Conservation (phyloP, 2,329 filamentous ascomycete species). For the Stagonosporopsis tanaceti region DNA sequence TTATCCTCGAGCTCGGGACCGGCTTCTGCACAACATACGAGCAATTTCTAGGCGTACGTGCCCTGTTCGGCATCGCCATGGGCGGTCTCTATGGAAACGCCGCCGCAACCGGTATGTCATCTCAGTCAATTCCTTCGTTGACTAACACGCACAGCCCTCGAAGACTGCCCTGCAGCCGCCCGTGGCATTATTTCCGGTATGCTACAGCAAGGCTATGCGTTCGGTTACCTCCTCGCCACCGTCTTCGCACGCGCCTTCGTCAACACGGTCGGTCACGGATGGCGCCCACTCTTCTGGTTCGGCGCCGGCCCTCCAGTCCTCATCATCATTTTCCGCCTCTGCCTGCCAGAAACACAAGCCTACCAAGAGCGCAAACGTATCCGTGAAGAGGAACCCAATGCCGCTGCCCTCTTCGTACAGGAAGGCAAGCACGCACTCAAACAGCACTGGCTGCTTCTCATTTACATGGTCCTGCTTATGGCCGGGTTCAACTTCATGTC, state of each 20-base stretch:
- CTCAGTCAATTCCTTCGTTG: not conserved
- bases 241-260: slow-evolving; percentile 69
- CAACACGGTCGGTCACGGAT: slow-evolving; percentile 78
- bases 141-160: slow-evolving; percentile 55
- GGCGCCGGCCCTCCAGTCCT: slow-evolving; percentile 80
- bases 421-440: slow-evolving; percentile 82
- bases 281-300: slow-evolving; percentile 91
- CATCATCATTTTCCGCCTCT: slow-evolving; percentile 80
- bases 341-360: slow-evolving; percentile 78
- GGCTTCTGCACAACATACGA: slow-evolving; percentile 67
- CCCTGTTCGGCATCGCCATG: slow-evolving; percentile 71
- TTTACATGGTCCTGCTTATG: slow-evolving; percentile 87
- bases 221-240: slow-evolving; percentile 69
- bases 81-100: slow-evolving; percentile 69
- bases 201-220: slow-evolving; percentile 70
- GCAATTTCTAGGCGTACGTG: slow-evolving; percentile 66
- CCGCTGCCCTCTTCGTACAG: slow-evolving; percentile 72
- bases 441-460: slow-evolving; percentile 79
- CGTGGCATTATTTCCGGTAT: slow-evolving; percentile 68
- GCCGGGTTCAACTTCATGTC: slow-evolving; percentile 93
- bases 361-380: slow-evolving; percentile 73
- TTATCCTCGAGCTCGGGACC: slow-evolving; percentile 66
- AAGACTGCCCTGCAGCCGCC: slow-evolving; percentile 67
- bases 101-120: slow-evolving; percentile 58
- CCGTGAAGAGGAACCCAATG: slow-evolving; percentile 65